These are phyloP conservation scores for Monilinia fructicola DNA, from an alignment of 2,329 filamentous ascomycete genomes.

Conservation along the genomic window DNA sequence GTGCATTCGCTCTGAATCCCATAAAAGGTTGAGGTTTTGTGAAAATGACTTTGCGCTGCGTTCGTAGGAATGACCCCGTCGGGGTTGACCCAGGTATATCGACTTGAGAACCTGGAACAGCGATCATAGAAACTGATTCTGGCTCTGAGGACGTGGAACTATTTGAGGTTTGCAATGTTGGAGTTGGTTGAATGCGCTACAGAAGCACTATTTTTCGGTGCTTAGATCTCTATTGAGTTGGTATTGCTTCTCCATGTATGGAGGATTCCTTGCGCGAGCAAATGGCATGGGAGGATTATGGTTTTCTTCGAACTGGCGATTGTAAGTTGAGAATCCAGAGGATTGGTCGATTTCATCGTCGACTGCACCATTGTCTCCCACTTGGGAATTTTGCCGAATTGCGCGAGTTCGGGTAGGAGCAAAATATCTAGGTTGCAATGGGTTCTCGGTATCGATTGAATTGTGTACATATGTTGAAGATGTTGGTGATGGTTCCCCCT, in stretches of 20 bases:
- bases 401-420: not conserved
- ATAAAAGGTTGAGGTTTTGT: constrained; percentile 15
- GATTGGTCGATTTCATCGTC: not conserved
- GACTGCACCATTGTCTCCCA: not conserved
- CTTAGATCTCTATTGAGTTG: not conserved
- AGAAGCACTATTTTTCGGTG: not conserved
- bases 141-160: not conserved
- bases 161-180: not conserved
- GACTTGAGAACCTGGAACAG: constrained; percentile 1
- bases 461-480: constrained; percentile 16
- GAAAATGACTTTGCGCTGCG: constrained; percentile 5
- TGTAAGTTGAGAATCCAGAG: not conserved
- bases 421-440: not conserved
- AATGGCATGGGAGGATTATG: not conserved
- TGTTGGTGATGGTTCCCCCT: not conserved
- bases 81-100: not conserved
- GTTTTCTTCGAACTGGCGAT: not conserved
- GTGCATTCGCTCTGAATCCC: not conserved
- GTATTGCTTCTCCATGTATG: not conserved
- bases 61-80: no score
- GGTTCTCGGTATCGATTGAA: not conserved
- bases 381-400: not conserved
- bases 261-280: not conserved
- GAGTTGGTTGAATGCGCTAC: not conserved
- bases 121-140: constrained; percentile 21